Conservation (phyloP, 805 yeast genomes). For the Barnettozyma sp. region DNA sequence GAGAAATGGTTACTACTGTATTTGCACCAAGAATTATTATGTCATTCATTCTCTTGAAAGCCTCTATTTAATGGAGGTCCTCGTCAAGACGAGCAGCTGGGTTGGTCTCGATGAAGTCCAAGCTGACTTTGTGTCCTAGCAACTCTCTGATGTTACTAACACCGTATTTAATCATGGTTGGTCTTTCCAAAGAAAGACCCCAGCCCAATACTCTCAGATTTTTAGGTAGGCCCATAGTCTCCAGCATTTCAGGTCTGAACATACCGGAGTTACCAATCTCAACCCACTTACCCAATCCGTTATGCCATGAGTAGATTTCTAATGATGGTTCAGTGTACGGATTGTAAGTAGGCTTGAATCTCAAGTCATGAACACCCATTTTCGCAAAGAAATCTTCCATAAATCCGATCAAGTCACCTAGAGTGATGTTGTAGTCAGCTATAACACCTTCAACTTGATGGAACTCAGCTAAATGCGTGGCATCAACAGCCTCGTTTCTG, state of each 20-base stretch:
- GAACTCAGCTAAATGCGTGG: conserved; percentile 98
- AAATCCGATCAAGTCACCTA: conserved; percentile 95
- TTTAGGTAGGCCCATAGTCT: conserved; percentile 95
- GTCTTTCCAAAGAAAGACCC: conserved; percentile 96
- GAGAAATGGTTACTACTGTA: background rate
- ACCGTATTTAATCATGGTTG: conserved; percentile 97
- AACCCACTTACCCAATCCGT: conserved; percentile 93
- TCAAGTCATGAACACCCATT: conserved; percentile 93
- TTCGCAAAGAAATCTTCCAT: conserved; percentile 94
- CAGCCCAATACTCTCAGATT: conserved; percentile 92
- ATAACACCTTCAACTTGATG: conserved; percentile 99
- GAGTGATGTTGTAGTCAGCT: conserved; percentile 90
- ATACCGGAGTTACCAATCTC: conserved; percentile 99
- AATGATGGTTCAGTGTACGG: conserved; percentile 99
- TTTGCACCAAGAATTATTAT: too few relatives aligned
- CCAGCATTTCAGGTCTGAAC: conserved; percentile 99
- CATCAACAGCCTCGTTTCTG: conserved; percentile 99
- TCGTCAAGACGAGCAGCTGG: conserved; percentile 97
- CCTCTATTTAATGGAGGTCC: conserved; percentile 28
- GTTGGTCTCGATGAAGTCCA: conserved; percentile 90
- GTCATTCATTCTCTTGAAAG: too few relatives aligned
- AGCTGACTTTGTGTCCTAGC: conserved; percentile 92
- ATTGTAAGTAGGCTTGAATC: conserved; percentile 98
- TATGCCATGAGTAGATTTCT: conserved; percentile 96
- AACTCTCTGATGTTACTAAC: conserved; percentile 94